Evolutionary conservation across 495 filamentous ascomycete species (phyloP), one percentile per base, ranked within the genome.

Genomic region (Xanthoparmelia taractica): DNA sequence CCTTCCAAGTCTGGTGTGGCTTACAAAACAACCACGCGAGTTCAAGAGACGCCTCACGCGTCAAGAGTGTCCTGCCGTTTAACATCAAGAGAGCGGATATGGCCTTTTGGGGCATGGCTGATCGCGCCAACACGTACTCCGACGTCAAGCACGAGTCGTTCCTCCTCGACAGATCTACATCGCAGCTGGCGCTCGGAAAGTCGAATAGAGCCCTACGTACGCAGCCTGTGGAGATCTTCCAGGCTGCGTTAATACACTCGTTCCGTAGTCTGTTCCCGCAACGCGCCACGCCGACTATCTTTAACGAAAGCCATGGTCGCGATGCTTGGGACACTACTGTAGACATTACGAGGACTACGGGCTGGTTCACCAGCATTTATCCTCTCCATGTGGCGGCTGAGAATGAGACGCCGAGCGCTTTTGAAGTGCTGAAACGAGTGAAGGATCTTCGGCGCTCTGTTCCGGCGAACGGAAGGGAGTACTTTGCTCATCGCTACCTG

Each of bases 1-100:
- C 86, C 0, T 89, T 87, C 66, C 81, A 86, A 67, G 81, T 77
- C 33, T 90, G 86, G 87, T 80, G 78, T 18, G 70, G 65, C 5
- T 57, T 81, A 50, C 79, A 82, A 63, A 74, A 75, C 20, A 71
- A 80, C n/a, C 76, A 81, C 38, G 68, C 63, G 75, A 66, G 59
- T 71, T 13, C 65, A 64, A 11, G 50, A 65, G 36, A 27, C 55
- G 67, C 3, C 50, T 78, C 15, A 70, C 75, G 17, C 5, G 60
- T n/a, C 67, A 70, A 0, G 70, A 80, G 38, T 68, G 77, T 43
- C 38, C 65, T 1, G 48, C 64, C 4, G 64, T 67, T 4, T 52
- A 65, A 1, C 67, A 77, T 37, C 71, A 73, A 15, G 70, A 76
- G 10, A 74, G 77, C 54, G 74, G 80, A 61, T 78, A 74, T 65